Base-by-base conservation (phyloP, 768 basidiomycete species). In the Trametes cubensis region DNA sequence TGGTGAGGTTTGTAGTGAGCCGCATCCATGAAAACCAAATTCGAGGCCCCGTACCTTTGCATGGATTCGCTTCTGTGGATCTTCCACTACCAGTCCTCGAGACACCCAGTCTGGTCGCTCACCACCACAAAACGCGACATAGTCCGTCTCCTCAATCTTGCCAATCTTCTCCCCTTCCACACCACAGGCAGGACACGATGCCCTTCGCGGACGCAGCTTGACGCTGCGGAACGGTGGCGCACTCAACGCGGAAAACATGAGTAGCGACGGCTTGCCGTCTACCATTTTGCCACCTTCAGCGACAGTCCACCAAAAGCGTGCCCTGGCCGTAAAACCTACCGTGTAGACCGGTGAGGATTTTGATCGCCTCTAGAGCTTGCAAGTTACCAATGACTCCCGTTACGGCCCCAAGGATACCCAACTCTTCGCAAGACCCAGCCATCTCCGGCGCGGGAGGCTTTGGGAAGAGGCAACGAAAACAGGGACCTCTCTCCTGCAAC, bases 401-500 rank as follows among this genome's bases (percentile, higher is more conserved):
- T 1, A 97, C 94, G 0, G 81, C 86, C 6, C 96, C 96, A 50
- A 97, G 76, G 5, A 98, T 87, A 1, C 96, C 95, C 4, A 86
- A 80, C 71, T 97, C 95, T 68, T 90, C 94, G 66, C 97, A 99
- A 10, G 87, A 85, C 8, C 92, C 89, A 1, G 83, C 75, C 26
- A 79, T 79, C 56, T 85, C 85, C 20, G 77, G 80, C 4, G 85
- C 80, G 1, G 94, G 86, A 2, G 94, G 86, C 55, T 80, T 83
- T 0, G 96, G 95, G 73, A 95, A 98, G 45, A 98, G 74, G 72
- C 97, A 98, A 17, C 97, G 83, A 74, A 96, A 98, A 74, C 97
- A 99, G 0, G 95, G 95, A 1, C 94, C 88, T 81, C 85, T 4
- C 14, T 41, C 53, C 17, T 13, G n/a, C 2, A 6, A 28, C 42